Percentiles rank a stretch among this genome's conserved stretches.
Conservation (phyloP, 352 stramenopile species). For the Blastocystis sp. region DNA sequence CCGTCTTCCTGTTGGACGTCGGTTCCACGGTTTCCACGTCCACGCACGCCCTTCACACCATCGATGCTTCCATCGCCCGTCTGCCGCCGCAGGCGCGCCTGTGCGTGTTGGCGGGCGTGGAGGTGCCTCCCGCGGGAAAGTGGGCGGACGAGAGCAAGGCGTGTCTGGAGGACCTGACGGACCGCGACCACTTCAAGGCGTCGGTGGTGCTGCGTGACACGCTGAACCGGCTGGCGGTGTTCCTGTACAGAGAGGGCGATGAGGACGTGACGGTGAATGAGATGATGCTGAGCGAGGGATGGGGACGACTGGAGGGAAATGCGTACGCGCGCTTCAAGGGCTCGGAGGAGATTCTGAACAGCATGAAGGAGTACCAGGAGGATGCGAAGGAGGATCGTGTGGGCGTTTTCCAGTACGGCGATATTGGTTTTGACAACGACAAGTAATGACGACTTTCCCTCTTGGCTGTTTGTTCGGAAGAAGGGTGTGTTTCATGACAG, state of each 20-base stretch:
- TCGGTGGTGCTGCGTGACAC: conserved; percentile 79
- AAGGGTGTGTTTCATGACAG: background rate
- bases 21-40: conserved; percentile 85
- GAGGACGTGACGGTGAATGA: conserved; percentile 81
- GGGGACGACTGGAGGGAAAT: conserved; percentile 78
- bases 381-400: conserved; percentile 84
- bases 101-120: conserved; percentile 82
- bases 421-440: conserved; percentile 92
- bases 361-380: conserved; percentile 85
- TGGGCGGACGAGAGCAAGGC: conserved; percentile 87
- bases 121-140: conserved; percentile 79
- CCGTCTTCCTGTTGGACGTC: conserved; percentile 90
- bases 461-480: conserved; percentile 24
- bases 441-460: conserved; percentile 20
- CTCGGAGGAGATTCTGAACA: conserved; percentile 78
- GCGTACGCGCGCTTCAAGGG: conserved; percentile 13
- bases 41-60: conserved; percentile 81
- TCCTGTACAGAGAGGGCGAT: conserved; percentile 76
- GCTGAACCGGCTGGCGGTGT: conserved; percentile 77
- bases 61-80: conserved; percentile 83
- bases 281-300: conserved; percentile 81
- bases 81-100: conserved; percentile 85
- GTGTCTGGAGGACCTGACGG: conserved; percentile 84
- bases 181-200: conserved; percentile 81
- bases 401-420: conserved; percentile 91